A percentile compares a stretch with the other conserved stretches of the same genome.
Conservation (phyloP, 2,329 filamentous ascomycete genomes). For the Aspergillus hiratsukae region DNA sequence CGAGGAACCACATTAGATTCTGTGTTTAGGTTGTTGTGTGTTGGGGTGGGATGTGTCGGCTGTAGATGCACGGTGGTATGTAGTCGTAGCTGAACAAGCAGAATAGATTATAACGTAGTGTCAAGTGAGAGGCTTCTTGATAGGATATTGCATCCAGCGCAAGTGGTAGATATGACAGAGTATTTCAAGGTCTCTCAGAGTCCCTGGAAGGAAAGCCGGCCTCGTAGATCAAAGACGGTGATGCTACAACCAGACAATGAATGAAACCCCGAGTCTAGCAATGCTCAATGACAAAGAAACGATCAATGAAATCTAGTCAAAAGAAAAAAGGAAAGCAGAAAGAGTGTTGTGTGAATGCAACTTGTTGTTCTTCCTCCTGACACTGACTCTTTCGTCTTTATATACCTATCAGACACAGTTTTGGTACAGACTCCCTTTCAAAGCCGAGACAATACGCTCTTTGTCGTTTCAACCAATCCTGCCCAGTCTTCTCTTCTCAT, state of each 20-base stretch:
- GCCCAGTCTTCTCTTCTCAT: not conserved
- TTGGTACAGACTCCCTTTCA: not conserved
- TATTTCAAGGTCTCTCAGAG: not conserved
- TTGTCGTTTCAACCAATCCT: not conserved
- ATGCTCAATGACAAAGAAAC: not conserved
- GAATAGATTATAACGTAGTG: not conserved
- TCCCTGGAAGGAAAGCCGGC: not conserved
- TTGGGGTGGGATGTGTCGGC: not conserved
- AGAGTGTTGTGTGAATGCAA: not conserved
- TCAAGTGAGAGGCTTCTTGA: not conserved
- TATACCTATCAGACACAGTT: not conserved
- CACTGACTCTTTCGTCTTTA: not conserved
- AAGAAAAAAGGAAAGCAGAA: not conserved
- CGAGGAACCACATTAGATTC: slow-evolving; percentile 25
- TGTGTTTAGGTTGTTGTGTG: not conserved
- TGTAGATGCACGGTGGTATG: not conserved
- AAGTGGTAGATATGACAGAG: not conserved
- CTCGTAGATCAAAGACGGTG: not conserved
- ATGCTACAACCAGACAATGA: not conserved
- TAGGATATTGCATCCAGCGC: not conserved
- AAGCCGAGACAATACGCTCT: not conserved
- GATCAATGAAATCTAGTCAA: not conserved
- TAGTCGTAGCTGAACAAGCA: not conserved
- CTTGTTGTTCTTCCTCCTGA: not conserved
- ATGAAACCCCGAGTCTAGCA: not conserved